Evolutionary conservation across 2,329 filamentous ascomycete genomes (phyloP), one percentile per base, ranked within the genome.

Genomic region (Pleurostoma richardsiae): DNA sequence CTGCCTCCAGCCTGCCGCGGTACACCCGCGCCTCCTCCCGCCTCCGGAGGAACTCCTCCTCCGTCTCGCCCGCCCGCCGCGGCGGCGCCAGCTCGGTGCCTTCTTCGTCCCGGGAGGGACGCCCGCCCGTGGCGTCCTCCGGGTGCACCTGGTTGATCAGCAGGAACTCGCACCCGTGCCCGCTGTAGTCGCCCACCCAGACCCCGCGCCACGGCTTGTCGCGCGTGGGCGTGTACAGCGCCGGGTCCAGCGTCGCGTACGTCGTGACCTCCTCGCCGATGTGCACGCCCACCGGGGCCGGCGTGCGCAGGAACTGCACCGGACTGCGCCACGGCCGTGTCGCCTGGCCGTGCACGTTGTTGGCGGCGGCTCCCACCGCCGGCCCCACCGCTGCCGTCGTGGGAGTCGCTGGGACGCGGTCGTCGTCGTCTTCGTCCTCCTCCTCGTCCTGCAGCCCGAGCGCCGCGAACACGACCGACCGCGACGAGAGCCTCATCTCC

Each of bases 121-220:
- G 19, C 19, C 19, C 19, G 19, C 19, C 19, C 19, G 19, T 19
- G 19, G 19, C 19, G 30, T 74, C 70, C 19, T 77, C 72, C 38
- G 72, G 62, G 43, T 86, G 83, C 0, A 83, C 82, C 59, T 99
- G 94, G 55, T 90, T 73, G 41, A 97, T 71, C 10, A 95, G 72
- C 4, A 97, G 60, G 47, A 96, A 96, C 64, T 97, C 92, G 62
- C 86, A 91, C 1, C 91, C 90, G 57, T 97, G 91, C 0, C 81
- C 83, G 29, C 83, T 86, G 59, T 96, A 96, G 62, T 96, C 91
- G 1, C 91, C 91, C 11, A 90, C 86, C 87, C 89, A 97, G 30
- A 99, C 89, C 0, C 92, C 92, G 52, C 90, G 83, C 72, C 85
- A 96, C 0, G 90, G 91, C 61, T 90, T 92, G 46, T 83, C 75